Percentiles rank a stretch among this genome's conserved stretches.
phyloP scores from a whole-genome alignment of 192 early-diverging fungal genomes.

The Mortierella hygrophila region DNA sequence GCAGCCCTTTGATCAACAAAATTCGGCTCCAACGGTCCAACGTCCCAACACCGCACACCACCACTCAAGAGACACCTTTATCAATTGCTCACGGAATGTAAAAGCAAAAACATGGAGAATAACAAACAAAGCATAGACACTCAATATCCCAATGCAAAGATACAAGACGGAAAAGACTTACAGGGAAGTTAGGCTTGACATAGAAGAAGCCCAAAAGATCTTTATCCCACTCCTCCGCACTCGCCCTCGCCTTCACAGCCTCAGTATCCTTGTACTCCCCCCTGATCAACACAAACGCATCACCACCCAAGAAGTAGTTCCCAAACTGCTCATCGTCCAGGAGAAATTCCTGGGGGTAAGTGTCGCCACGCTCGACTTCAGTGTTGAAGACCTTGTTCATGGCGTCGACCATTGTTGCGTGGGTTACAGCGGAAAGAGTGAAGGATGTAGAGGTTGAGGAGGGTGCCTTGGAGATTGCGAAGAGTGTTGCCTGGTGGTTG shows the following conservation, averaged over 20 bases:
- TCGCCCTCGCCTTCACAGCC: conserved; percentile 14
- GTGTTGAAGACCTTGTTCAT: conserved; percentile 71
- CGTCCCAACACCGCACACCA: neutral
- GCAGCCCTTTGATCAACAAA: neutral
- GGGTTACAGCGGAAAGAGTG: conserved; percentile 9
- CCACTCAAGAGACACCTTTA: too few relatives aligned
- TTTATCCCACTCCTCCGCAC: conserved; percentile 52
- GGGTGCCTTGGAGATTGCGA: conserved; percentile 21
- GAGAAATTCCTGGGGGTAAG: conserved; percentile 76
- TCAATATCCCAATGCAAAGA: neutral
- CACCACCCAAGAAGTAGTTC: conserved; percentile 66
- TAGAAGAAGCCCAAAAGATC: conserved; percentile 78
- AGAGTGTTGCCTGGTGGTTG: conserved; percentile 16
- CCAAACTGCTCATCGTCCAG: conserved; percentile 59
- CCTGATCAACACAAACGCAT: conserved; percentile 65
- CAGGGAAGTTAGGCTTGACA: conserved; percentile 86
- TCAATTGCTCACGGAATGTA: too few relatives aligned
- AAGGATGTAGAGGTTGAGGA: neutral
- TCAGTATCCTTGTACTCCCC: conserved; percentile 36
- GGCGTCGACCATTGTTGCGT: conserved; percentile 36
- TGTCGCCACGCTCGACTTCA: conserved; percentile 75
- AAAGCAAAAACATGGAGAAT: too few relatives aligned
- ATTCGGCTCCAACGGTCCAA: neutral
- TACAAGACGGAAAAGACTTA: conserved; percentile 10
- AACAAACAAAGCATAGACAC: too few relatives aligned